Evolutionary conservation across 768 basidiomycete species (phyloP), one percentile per base, ranked within the genome.

Genomic region (Mycena vitilis): DNA sequence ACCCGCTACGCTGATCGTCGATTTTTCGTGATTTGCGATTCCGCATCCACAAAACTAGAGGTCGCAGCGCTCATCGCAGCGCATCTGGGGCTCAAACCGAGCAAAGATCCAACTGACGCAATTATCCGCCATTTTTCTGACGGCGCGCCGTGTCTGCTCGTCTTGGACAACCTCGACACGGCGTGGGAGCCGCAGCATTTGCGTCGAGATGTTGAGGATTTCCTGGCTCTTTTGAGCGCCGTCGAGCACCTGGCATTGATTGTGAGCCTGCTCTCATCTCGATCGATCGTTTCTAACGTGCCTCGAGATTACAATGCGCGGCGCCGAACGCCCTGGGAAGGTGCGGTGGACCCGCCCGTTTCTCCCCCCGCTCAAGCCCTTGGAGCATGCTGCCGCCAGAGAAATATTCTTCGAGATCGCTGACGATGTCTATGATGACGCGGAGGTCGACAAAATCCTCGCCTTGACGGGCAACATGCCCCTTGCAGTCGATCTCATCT

Each of bases 151-250:
- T 10, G 15, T 8, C 23, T 59, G 15, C 7, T 59, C 22, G 22
- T 59, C 15, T 23, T 59, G 57, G 57, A 59, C 12, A 59, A 59
- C 25, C 30, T 59, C 0, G 57, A 59, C 11, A 59, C 44, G 36
- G 2, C 30, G 1, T 59, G 57, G 57, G 57, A 59, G 30, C 30
- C 44, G 8, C 18, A 1, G 7, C 30, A 59, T 8, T 34, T 18
- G 4, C 57, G 57, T n/a, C 2, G 2, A 5, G 30, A 42, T 0
- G n/a, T 59, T 20, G 57, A 59, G n/a, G 40, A 47, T 1, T 47
- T 59, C 20, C 13, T 59, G 18, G 16, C 30, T n/a, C 30, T 59
- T 6, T 20, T 59, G 2, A 36, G 30, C 4, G 44, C 34, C 9
- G 16, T 59, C 1, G 3, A 30, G 1, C 42, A 47, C 15, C 30